These are phyloP conservation scores for Tieghemostelium lacteum DNA, from an alignment of 78 protist species.

Conservation along the genomic window DNA sequence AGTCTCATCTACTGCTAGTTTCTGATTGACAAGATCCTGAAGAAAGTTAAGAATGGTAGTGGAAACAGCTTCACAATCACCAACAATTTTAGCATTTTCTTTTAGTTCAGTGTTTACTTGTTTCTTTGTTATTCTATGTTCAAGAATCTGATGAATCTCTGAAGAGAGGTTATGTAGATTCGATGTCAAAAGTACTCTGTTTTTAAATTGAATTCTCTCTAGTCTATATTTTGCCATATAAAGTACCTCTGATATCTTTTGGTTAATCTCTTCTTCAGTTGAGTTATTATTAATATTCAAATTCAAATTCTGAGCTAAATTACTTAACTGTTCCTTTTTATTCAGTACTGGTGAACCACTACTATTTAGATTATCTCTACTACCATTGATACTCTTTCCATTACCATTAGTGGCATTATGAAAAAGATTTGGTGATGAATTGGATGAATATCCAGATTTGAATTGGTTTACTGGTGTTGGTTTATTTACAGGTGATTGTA, in stretches of 20 bases:
- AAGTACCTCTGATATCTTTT: conserved; percentile 60
- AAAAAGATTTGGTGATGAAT: neutral
- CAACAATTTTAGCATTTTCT: conserved; percentile 60
- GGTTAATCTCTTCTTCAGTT: conserved; percentile 44
- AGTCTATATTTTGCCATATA: conserved; percentile 53
- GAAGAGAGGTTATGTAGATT: conserved; percentile 35
- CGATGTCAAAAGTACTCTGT: conserved; percentile 52
- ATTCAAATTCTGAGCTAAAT: conserved; percentile 42
- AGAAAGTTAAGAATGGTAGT: conserved; percentile 33
- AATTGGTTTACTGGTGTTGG: neutral
- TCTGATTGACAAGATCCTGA: conserved; percentile 31
- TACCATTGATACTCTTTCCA: neutral
- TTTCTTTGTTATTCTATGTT: conserved; percentile 56
- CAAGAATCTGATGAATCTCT: conserved; percentile 62
- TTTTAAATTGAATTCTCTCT: conserved; percentile 74
- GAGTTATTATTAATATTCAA: neutral
- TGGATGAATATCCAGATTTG: neutral
- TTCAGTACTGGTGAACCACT: conserved; percentile 8
- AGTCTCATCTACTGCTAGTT: conserved; percentile 2
- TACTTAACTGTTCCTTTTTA: conserved; percentile 55
- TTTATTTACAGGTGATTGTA: neutral
- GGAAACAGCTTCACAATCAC: conserved; percentile 37
- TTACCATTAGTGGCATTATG: neutral
- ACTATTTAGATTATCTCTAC: neutral
- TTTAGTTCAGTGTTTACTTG: conserved; percentile 60